Base-by-base conservation (phyloP, 768 basidiomycete species). In the Grammothele lineata region DNA sequence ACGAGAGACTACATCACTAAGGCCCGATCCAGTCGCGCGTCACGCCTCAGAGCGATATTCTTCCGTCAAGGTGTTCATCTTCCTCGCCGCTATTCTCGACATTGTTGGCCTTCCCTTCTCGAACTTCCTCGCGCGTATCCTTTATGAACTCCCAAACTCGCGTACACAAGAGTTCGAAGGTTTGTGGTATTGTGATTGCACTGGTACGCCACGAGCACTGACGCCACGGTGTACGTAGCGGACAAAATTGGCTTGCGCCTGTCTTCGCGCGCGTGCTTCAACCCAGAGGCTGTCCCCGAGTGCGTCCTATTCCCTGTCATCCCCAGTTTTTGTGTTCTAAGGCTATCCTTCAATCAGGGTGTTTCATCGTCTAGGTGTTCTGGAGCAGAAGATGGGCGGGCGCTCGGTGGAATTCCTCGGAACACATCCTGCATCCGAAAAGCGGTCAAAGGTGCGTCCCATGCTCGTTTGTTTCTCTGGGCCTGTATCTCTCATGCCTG, bases 181-280 rank as follows among this genome's bases (percentile, higher is more conserved):
- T 81, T 25, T 12, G 55, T 22, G 17, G n/a, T n/a, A n/a, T n/a
- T n/a, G n/a, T n/a, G n/a, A 24, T n/a, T n/a, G 27, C 46, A 17
- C 21, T 19, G 17, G 45, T 53, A 26, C 17, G 18, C 6, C 26
- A 8, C 17, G 23, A 15, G 26, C 19, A n/a, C 23, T n/a, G 11
- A 15, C 38, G 9, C 3, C n/a, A n/a, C n/a, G n/a, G n/a, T n/a
- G n/a, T n/a, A n/a, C 35, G 17, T 53, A 91, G 94, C 94, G 30
- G 94, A 97, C 61, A 74, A 79, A 23, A 85, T 98, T 41, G 94
- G 95, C 7, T 64, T 97, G 37, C 74, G 75, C 5, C 71, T 97
- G 22, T 85, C 86, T 69, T 75, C 90, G 40, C 76, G 74, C 55
- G 94, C 92, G 0, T 98, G 94, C 66, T 97, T 81, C 62, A 78